Base-by-base conservation (phyloP, 2,329 filamentous ascomycete species). In the Ophiostoma ulmi region DNA sequence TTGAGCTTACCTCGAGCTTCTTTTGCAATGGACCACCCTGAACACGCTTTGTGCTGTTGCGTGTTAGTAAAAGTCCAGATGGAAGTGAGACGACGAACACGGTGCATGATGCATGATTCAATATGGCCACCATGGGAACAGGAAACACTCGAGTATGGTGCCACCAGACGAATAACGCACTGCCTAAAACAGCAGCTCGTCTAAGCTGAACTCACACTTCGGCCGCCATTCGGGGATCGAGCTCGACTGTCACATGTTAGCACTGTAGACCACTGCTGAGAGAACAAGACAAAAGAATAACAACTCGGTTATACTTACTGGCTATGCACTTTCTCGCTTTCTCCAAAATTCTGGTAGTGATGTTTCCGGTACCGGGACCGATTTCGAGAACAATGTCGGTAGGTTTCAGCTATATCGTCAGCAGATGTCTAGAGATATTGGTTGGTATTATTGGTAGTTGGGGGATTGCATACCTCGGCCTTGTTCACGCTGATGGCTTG, bases 181-280 rank as follows among this genome's bases (percentile, higher is more conserved):
- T 22, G n/a, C 10, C 52, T 1, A 6, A 26, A 58, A 58, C 22
- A 48, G 44, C 52, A 58, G 52, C 52, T 58, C 22, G 52, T 58
- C 52, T 5, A 13, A 3, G 64, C 26, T 31, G 26, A 31, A 66
- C 92, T 95, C 41, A 75, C 73, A 97, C 87, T 81, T 98, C 95
- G 72, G 94, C 94, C 14, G 93, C 93, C 95, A 98, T 98, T 77
- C 95, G 87, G 26, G 95, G 94, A 81, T 99, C 95, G 79, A 97
- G 86, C 82, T 99, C 95, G 68, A 97, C 92, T 78, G 69, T 35
- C 20, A 20, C 10, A 35, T 61, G 65, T 58, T 52, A 63, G 35
- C 26, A 58, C 7, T 5, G 39, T 5, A 20, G 38, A 20, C 3
- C 14, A 52, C 7, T 10, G 2, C 41, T 20, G 17, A 7, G n/a